A percentile compares a stretch with the other conserved stretches of the same genome.
Evolutionary conservation across 441 rosid genomes (phyloP).

Genomic region (Gossypium davidsonii): DNA sequence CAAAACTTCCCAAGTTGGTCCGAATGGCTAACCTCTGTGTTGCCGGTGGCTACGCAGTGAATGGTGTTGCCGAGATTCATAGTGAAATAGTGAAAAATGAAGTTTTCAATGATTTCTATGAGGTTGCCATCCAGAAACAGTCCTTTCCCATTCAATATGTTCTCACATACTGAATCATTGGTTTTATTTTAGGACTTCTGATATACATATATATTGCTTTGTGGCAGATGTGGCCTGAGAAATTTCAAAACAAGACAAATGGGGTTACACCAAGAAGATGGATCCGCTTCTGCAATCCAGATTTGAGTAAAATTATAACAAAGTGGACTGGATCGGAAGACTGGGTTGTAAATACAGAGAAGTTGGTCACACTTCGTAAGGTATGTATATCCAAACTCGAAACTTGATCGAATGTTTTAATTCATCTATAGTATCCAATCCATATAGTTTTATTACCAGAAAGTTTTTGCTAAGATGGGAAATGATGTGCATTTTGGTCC

Average conservation of each 20-base stretch:
- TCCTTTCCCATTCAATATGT: background rate
- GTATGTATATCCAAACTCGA: conserved; percentile 27
- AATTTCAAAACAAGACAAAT: conserved; percentile 88
- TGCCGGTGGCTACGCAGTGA: conserved; percentile 86
- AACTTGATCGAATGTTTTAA: background rate
- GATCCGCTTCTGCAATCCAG: conserved; percentile 79
- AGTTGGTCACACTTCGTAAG: conserved; percentile 55
- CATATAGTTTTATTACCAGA: background rate
- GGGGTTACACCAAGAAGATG: conserved; percentile 97
- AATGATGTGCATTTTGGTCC: background rate
- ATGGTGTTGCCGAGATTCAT: conserved; percentile 95
- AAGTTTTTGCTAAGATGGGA: background rate
- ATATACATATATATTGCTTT: background rate
- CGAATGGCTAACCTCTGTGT: conserved; percentile 93
- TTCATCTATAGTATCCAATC: background rate
- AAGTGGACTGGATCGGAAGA: conserved; percentile 76
- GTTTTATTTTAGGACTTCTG: background rate
- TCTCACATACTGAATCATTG: background rate
- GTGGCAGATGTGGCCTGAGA: conserved; percentile 79
- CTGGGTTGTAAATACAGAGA: conserved; percentile 71
- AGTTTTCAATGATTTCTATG: conserved; percentile 69
- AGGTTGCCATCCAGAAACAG: conserved; percentile 31
- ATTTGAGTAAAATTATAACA: conserved; percentile 68
- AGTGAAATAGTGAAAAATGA: conserved; percentile 85
- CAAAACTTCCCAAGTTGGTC: conserved; percentile 56